Conservation (phyloP, 768 basidiomycete species). For the Boletus pseudopeckii region DNA sequence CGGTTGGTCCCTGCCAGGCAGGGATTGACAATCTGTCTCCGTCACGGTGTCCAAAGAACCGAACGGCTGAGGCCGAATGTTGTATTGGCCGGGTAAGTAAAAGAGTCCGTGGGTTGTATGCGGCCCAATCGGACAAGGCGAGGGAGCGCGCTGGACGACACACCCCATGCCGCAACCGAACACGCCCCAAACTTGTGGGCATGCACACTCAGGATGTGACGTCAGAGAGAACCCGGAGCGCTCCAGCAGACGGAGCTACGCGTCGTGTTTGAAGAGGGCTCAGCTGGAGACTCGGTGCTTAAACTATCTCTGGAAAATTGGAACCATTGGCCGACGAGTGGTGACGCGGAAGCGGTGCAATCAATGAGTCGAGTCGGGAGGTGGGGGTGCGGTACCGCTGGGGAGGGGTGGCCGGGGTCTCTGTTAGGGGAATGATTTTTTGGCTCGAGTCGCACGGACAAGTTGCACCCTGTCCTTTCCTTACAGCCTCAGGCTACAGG, state of each 20-base stretch:
- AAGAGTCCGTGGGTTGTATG: background rate
- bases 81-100: background rate
- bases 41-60: background rate
- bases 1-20: background rate
- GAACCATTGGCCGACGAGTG: background rate
- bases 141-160: background rate
- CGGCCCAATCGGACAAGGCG: background rate
- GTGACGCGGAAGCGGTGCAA: background rate
- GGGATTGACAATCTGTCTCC: too few species aligned
- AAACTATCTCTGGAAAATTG: background rate
- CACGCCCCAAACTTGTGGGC: slow-evolving; percentile 7
- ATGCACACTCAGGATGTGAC: background rate
- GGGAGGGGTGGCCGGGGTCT: slow-evolving; percentile 28
- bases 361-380: slow-evolving; percentile 1
- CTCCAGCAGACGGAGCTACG: background rate
- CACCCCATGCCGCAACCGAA: slow-evolving; percentile 3
- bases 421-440: slow-evolving; percentile 26
- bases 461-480: slow-evolving; percentile 36
- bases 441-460: slow-evolving; percentile 32
- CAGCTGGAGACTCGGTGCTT: background rate
- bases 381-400: slow-evolving; percentile 10
- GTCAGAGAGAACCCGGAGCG: slow-evolving; percentile 1
- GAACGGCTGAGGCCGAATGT: background rate
- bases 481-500: slow-evolving; percentile 38
- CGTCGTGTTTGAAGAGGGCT: background rate